Conservation (phyloP, 768 basidiomycete genomes). For the Termitomyces sp. region DNA sequence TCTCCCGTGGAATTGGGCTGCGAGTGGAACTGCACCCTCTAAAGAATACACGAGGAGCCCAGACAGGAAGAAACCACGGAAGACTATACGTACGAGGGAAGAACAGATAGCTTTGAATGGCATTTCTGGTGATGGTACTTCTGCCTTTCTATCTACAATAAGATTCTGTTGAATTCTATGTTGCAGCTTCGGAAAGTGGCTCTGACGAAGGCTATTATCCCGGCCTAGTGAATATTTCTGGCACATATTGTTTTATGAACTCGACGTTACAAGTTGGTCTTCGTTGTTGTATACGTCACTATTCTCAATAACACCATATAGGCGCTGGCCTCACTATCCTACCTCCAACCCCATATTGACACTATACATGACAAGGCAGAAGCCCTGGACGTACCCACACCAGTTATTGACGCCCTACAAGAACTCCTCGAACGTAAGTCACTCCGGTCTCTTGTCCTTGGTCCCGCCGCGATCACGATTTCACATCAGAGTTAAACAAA, state of each 20-base stretch:
- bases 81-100: slow-evolving; percentile 45
- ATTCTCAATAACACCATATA: slow-evolving; percentile 23
- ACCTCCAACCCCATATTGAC: slow-evolving; percentile 79
- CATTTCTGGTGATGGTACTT: slow-evolving; percentile 24
- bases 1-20: slow-evolving; percentile 67
- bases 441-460: neutral
- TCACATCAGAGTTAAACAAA: slow-evolving; percentile 55
- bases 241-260: slow-evolving; percentile 97
- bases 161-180: neutral
- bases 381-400: slow-evolving; percentile 76
- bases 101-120: slow-evolving; percentile 53
- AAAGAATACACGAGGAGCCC: slow-evolving; percentile 16
- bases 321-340: slow-evolving; percentile 86
- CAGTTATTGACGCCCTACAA: slow-evolving; percentile 79
- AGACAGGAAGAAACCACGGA: slow-evolving; percentile 46
- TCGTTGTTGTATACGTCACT: slow-evolving; percentile 14
- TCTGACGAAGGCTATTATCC: slow-evolving; percentile 64
- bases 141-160: neutral
- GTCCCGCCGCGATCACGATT: neutral
- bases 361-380: slow-evolving; percentile 74
- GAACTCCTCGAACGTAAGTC: slow-evolving; percentile 64
- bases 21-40: slow-evolving; percentile 14
- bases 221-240: slow-evolving; percentile 92
- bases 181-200: neutral
- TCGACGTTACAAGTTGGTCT: slow-evolving; percentile 78